phyloP scores from a whole-genome alignment of 495 filamentous ascomycete genomes.

The Talaromyces wortmannii region DNA sequence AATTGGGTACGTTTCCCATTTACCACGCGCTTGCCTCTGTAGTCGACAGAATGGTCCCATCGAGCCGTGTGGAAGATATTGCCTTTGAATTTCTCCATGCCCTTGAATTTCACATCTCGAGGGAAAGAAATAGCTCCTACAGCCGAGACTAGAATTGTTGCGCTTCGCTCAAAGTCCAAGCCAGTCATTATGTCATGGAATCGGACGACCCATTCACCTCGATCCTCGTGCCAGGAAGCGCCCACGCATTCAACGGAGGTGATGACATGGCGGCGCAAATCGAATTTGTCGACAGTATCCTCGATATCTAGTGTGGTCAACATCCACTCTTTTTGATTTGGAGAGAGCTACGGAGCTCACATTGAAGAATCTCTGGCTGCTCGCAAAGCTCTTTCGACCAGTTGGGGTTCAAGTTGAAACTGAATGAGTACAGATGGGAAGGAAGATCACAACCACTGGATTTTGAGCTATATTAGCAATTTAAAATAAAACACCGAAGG shows the following conservation, averaged over 20 bases:
- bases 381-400: conserved; percentile 46
- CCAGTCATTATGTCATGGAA: conserved; percentile 15
- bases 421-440: conserved; percentile 48
- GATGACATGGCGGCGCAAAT: conserved; percentile 17
- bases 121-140: conserved; percentile 42
- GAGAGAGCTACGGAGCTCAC: too few species aligned
- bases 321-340: too few species aligned
- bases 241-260: conserved; percentile 10
- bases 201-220: conserved; percentile 15
- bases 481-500: too few species aligned
- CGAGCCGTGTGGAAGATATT: conserved; percentile 38
- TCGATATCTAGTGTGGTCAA: conserved; percentile 21
- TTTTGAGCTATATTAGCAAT: conserved; percentile 26
- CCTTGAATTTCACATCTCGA: conserved; percentile 26
- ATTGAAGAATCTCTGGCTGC: conserved; percentile 36
- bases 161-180: conserved; percentile 6
- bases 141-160: conserved; percentile 33
- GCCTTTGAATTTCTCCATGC: conserved; percentile 35
- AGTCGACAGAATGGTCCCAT: conserved; percentile 31
- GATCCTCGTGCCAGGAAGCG: conserved; percentile 16
- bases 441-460: conserved; percentile 42
- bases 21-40: conserved; percentile 34
- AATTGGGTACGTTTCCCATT: too few species aligned
- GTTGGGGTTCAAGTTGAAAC: conserved; percentile 46
- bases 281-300: conserved; percentile 23